These are phyloP conservation scores for Pythium guiyangense DNA, from an alignment of 352 stramenopile species.

Conservation along the genomic window DNA sequence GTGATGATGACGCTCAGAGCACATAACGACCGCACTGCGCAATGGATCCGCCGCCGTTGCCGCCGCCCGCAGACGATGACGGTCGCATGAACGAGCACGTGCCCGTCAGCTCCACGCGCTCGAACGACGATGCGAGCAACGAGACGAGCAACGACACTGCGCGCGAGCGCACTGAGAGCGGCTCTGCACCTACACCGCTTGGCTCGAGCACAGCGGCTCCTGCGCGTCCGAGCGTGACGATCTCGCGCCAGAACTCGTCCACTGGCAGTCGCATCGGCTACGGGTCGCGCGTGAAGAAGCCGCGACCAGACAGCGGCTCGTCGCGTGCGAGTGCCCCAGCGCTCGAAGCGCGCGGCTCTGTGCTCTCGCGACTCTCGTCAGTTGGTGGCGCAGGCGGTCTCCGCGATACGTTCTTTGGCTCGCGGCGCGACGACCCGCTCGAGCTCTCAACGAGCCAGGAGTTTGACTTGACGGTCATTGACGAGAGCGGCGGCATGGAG, in stretches of 20 bases:
- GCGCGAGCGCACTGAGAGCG: background rate
- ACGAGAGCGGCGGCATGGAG: constrained; percentile 61
- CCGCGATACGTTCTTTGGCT: constrained; percentile 66
- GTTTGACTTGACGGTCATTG: constrained; percentile 73
- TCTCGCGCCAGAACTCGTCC: constrained; percentile 13
- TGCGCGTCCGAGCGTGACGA: constrained; percentile 6
- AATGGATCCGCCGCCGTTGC: background rate
- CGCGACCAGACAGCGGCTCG: constrained; percentile 31
- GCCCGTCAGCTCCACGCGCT: background rate
- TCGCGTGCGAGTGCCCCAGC: constrained; percentile 18
- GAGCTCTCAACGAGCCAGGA: constrained; percentile 62
- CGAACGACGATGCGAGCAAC: background rate
- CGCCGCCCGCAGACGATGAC: background rate
- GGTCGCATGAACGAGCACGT: constrained; percentile 6
- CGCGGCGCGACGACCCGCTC: constrained; percentile 34
- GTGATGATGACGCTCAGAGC: no score
- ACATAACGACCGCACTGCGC: background rate
- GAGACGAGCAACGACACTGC: background rate
- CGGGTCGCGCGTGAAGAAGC: constrained; percentile 22
- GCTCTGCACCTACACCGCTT: background rate
- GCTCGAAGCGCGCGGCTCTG: constrained; percentile 28
- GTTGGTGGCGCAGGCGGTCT: constrained; percentile 23
- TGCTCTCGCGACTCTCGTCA: constrained; percentile 40
- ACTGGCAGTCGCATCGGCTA: background rate
- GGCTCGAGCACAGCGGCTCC: no score